Evolutionary conservation across 1,284 basidiomycete genomes (phyloP).

Genomic region (Chalciporus sp.): DNA sequence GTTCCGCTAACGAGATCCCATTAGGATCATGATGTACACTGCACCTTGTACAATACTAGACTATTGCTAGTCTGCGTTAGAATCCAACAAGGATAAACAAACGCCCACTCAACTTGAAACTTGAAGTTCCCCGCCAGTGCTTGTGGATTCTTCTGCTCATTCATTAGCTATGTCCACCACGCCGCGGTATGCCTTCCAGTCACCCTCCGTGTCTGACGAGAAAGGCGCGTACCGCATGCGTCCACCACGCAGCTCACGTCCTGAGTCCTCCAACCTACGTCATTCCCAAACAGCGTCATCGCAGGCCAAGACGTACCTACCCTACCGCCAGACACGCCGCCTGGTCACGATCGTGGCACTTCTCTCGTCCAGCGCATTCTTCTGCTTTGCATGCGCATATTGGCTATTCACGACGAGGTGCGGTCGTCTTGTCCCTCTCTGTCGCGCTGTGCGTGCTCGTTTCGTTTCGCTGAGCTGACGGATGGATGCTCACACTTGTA

Average conservation of each 20-base stretch:
- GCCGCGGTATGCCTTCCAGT: slow-evolving; percentile 36
- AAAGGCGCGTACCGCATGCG: slow-evolving; percentile 65
- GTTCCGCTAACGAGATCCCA: too few relatives aligned
- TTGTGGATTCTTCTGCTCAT: background rate
- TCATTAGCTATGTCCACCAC: slow-evolving; percentile 18
- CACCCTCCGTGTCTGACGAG: slow-evolving; percentile 65
- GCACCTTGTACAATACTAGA: too few relatives aligned
- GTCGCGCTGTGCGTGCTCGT: slow-evolving; percentile 22
- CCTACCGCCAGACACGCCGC: slow-evolving; percentile 27
- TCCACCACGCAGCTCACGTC: slow-evolving; percentile 38
- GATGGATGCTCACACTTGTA: background rate
- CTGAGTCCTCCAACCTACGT: slow-evolving; percentile 11
- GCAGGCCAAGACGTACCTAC: slow-evolving; percentile 12
- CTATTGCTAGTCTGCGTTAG: too few relatives aligned
- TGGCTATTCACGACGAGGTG: slow-evolving; percentile 68
- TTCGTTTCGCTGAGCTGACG: slow-evolving; percentile 29
- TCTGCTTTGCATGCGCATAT: slow-evolving; percentile 61
- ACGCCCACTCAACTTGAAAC: background rate
- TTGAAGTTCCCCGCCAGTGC: too few relatives aligned
- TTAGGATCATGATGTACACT: too few relatives aligned
- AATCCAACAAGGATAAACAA: slow-evolving; percentile 24
- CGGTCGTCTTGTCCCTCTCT: slow-evolving; percentile 28
- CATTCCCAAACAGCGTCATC: slow-evolving; percentile 16
- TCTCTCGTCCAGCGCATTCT: slow-evolving; percentile 49
- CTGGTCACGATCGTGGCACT: slow-evolving; percentile 46